Conservation (phyloP, 257 asterid species). For the Dorcoceras hygrometricum region DNA sequence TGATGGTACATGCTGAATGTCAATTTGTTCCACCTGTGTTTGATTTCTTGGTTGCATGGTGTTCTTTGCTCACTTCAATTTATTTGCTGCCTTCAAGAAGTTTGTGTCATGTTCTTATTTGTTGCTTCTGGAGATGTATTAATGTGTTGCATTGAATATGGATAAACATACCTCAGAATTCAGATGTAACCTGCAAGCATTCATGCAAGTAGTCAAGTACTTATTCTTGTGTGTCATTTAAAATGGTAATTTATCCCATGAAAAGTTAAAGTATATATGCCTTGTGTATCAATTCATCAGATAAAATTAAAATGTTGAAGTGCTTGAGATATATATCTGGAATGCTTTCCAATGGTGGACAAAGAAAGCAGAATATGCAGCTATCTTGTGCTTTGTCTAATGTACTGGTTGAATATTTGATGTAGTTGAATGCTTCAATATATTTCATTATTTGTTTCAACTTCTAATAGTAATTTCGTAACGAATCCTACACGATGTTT, state of each 20-base stretch:
- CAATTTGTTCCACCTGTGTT: background rate
- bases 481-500: slow-evolving; percentile 18
- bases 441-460: slow-evolving; percentile 7
- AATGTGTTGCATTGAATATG: background rate
- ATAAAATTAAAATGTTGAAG: background rate
- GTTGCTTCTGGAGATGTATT: slow-evolving; percentile 8
- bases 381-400: slow-evolving; percentile 15
- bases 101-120: background rate
- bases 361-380: slow-evolving; percentile 11
- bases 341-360: background rate
- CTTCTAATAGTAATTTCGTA: background rate
- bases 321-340: slow-evolving; percentile 7
- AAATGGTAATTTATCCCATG: background rate
- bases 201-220: slow-evolving; percentile 9
- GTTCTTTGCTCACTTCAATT: slow-evolving; percentile 10
- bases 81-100: background rate
- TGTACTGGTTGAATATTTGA: slow-evolving; percentile 4
- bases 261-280: background rate
- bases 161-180: slow-evolving; percentile 2
- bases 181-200: background rate
- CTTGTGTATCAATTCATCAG: background rate
- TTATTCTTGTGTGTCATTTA: background rate
- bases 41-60: slow-evolving; percentile 5
- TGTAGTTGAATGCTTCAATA: background rate
- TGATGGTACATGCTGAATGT: slow-evolving; percentile 60